Base-by-base conservation (phyloP, 192 early-diverging fungal species). In the Mortierella alpina region DNA sequence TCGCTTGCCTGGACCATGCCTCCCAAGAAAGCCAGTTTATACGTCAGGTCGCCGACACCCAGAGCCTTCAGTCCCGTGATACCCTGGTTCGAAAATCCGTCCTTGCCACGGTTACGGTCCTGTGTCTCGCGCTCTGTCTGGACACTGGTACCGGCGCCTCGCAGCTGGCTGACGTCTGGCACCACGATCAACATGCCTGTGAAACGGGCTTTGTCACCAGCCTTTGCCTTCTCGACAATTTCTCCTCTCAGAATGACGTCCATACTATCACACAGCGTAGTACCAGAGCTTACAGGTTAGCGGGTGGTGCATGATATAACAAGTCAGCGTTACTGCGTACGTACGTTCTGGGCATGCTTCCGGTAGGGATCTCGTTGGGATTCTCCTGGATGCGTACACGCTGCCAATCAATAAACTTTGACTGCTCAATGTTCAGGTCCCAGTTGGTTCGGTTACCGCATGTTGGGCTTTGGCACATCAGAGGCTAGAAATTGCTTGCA, bases 361-460 rank as follows among this genome's bases (percentile, higher is more conserved):
- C 98, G 8, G 96, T 92, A 31, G 98, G 98, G 46, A 99, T 98
- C 82, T 99, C 97, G 48, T 92, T 89, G 14, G 96, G 86, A 74
- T 97, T 96, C 85, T 99, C 98, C 82, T 99, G 98, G 54, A 99
- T 87, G 9, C 98, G 91, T 52, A 98, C 90, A 69, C 96, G 91
- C 88, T 99, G 98, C 98, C 98, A 99, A 86, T 99, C 98, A 44
- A 90, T 90, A 83, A 98, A 99, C 72, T 89, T 91, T 82, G 92
- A 94, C 70, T 92, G 90, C 75, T 94, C 95, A 20, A 95, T 89
- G 57, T 91, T 84, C 22, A 98, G 83, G 55, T 88, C 88, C 92
- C 97, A 99, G 45, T 88, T 75, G 11, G 83, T 85, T 51, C 93
- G 86, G 84, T 97, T 97, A 53, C 90, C 87, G 86, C 97, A 98